phyloP scores from a whole-genome alignment of 2,329 filamentous ascomycete species.

The Lachnellula suecica region DNA sequence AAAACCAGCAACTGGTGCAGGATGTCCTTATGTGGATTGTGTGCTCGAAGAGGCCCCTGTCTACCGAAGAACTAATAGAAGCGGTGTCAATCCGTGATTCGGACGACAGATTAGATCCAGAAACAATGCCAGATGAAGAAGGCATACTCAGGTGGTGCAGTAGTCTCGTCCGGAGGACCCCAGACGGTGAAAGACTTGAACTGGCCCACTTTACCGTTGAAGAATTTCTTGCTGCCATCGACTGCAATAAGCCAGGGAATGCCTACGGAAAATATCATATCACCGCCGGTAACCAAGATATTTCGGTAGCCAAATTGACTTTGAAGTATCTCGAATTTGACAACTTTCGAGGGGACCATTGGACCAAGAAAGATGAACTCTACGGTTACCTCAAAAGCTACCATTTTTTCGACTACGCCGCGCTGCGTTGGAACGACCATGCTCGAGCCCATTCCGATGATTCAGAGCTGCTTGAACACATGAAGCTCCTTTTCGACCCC shows the following conservation, averaged over 20 bases:
- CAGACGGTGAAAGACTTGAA: slow-evolving; percentile 11
- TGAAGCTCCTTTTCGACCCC: neutral
- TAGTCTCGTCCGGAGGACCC: slow-evolving; percentile 22
- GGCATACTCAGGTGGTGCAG: slow-evolving; percentile 23
- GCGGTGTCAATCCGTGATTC: slow-evolving; percentile 14
- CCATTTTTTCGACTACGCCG: neutral
- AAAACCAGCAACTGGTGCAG: slow-evolving; percentile 18
- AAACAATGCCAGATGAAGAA: slow-evolving; percentile 19
- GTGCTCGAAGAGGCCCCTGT: neutral
- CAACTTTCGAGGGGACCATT: neutral
- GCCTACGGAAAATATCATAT: neutral
- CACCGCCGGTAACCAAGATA: no score
- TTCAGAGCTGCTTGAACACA: neutral
- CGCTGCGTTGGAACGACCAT: neutral
- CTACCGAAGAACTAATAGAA: slow-evolving; percentile 11
- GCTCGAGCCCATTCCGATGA: neutral
- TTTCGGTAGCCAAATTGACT: slow-evolving; percentile 5
- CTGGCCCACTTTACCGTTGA: slow-evolving; percentile 30
- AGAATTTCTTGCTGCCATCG: slow-evolving; percentile 20
- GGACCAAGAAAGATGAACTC: neutral
- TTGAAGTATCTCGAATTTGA: slow-evolving; percentile 13
- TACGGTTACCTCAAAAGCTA: neutral
- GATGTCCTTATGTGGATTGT: slow-evolving; percentile 20
- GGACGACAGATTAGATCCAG: slow-evolving; percentile 11
- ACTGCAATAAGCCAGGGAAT: slow-evolving; percentile 1